Conservation (phyloP, 2,329 filamentous ascomycete genomes). For the Aspergillus alliaceus region DNA sequence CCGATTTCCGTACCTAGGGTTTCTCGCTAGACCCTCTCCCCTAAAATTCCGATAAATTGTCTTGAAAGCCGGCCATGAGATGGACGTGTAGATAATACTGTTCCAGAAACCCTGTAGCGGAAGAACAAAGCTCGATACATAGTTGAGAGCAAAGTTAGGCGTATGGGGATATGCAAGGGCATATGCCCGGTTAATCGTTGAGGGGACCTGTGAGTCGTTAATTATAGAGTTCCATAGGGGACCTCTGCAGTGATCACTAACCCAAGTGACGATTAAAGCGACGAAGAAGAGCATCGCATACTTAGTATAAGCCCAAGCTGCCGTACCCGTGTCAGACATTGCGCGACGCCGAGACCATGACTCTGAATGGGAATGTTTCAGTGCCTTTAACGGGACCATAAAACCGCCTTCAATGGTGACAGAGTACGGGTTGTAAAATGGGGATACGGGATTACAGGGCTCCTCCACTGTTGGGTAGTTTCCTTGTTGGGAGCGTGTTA, state of each 20-base stretch:
- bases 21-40: background rate
- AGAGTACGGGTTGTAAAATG: slow-evolving; percentile 30
- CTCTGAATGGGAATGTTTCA: slow-evolving; percentile 5
- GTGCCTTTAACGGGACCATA: slow-evolving; percentile 7
- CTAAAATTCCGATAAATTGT: slow-evolving; percentile 18
- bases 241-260: slow-evolving; percentile 20
- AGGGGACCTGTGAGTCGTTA: slow-evolving; percentile 54
- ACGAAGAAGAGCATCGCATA: slow-evolving; percentile 42
- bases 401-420: slow-evolving; percentile 31
- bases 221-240: too few species aligned
- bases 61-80: slow-evolving; percentile 65
- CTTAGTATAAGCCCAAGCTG: slow-evolving; percentile 41
- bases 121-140: slow-evolving; percentile 71
- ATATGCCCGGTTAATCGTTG: slow-evolving; percentile 74
- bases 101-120: slow-evolving; percentile 87
- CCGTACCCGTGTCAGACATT: slow-evolving; percentile 33
- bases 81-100: slow-evolving; percentile 71
- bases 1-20: background rate
- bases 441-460: slow-evolving; percentile 9
- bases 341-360: slow-evolving; percentile 16
- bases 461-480: background rate
- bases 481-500: slow-evolving; percentile 20
- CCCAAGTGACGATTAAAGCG: slow-evolving; percentile 45
- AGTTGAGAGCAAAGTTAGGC: slow-evolving; percentile 61
- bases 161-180: slow-evolving; percentile 59